Evolutionary conservation across 2,329 filamentous ascomycete genomes (phyloP).

Genomic region (Pseudogymnoascus sp.): DNA sequence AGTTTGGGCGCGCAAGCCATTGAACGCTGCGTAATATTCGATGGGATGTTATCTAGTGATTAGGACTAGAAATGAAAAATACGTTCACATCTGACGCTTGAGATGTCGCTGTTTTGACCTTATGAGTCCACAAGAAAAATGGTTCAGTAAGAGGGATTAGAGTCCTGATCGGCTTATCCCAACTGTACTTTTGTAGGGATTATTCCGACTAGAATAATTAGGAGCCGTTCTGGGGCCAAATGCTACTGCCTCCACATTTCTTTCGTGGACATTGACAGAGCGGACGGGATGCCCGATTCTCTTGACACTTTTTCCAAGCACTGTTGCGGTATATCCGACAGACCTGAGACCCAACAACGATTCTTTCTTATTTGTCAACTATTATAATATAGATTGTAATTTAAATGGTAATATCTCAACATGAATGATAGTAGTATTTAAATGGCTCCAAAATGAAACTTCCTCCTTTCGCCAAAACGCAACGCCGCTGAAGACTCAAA

Average conservation of each 20-base stretch:
- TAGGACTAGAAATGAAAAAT: neutral
- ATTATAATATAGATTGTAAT: neutral
- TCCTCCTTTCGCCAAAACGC: neutral
- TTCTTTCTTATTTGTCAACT: neutral
- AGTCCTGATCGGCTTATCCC: neutral
- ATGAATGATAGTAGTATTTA: neutral
- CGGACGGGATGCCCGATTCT: too few relatives aligned
- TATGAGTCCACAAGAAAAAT: neutral
- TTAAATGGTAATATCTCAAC: neutral
- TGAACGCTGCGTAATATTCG: neutral
- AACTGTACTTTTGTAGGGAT: neutral
- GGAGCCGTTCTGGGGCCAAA: too few relatives aligned
- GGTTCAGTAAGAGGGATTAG: neutral
- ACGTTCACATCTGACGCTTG: neutral
- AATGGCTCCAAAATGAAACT: neutral
- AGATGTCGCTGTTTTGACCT: neutral
- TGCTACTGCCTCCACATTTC: too few relatives aligned
- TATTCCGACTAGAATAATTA: neutral
- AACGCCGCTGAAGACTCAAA: neutral
- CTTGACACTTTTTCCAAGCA: too few relatives aligned
- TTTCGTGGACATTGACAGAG: too few relatives aligned
- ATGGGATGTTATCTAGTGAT: neutral
- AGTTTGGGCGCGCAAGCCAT: neutral
- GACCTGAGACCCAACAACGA: neutral
- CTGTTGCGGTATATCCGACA: too few relatives aligned